Percentiles rank a stretch among this genome's conserved stretches.
Conservation (phyloP, 345 rosid genomes). For the Mallotus nudiflorus region DNA sequence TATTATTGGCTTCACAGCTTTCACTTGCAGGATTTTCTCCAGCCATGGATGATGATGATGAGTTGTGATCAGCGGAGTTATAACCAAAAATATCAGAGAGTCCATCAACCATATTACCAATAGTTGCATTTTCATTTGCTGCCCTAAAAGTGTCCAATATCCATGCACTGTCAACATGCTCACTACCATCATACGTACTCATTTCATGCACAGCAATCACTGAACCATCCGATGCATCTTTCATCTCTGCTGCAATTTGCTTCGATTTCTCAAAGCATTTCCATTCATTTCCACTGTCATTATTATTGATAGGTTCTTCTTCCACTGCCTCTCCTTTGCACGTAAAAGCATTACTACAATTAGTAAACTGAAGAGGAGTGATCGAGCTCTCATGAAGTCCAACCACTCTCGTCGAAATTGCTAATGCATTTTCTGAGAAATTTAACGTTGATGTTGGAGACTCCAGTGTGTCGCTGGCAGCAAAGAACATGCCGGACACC, state of each 20-base stretch:
- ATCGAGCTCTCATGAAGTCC: neutral
- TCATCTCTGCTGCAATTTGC: neutral
- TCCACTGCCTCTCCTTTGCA: neutral
- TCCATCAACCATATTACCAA: neutral
- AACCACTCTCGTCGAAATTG: neutral
- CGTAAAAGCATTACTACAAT: neutral
- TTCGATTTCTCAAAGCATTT: neutral
- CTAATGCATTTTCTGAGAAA: neutral
- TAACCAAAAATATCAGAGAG: neutral
- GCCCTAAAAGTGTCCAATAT: neutral
- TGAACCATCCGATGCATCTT: neutral
- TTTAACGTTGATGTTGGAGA: conserved; percentile 7
- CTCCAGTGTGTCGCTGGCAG: neutral
- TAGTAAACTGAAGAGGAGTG: neutral
- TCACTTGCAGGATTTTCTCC: neutral
- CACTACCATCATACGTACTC: neutral
- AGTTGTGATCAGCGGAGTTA: neutral
- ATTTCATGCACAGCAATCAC: neutral
- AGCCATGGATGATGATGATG: neutral
- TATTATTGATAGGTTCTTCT: neutral
- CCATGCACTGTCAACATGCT: neutral
- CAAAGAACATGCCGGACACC: neutral
- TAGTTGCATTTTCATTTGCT: neutral
- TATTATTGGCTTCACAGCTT: neutral
- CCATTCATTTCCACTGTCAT: neutral